Percentiles rank a stretch among this genome's conserved stretches.
phyloP scores from a whole-genome alignment of 108 stramenopile genomes.

The Schizochytrium sp. region DNA sequence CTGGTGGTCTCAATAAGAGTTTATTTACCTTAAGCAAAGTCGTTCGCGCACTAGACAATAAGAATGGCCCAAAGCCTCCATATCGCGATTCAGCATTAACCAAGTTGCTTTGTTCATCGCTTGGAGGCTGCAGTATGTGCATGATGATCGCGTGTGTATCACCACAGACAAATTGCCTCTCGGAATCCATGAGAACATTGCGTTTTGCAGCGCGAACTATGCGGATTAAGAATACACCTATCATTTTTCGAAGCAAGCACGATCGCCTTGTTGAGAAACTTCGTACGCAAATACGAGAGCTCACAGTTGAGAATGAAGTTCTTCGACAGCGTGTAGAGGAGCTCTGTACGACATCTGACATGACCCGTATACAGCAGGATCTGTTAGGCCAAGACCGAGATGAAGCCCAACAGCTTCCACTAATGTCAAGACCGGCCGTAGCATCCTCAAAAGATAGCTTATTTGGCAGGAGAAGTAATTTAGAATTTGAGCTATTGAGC shows the following conservation, averaged over 20 bases:
- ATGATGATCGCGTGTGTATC: conserved; percentile 14
- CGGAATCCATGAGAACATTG: conserved; percentile 33
- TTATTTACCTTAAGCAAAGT: conserved; percentile 23
- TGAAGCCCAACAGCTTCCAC: no score
- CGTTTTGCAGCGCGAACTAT: conserved; percentile 52
- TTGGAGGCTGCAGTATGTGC: conserved; percentile 47
- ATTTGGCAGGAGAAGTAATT: no score
- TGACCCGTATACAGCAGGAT: not conserved
- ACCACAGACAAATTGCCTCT: not conserved
- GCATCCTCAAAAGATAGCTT: no score
- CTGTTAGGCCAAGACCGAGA: no score
- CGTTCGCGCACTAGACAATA: not conserved
- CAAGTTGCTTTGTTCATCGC: conserved; percentile 21
- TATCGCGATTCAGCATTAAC: conserved; percentile 40
- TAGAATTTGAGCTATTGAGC: no score
- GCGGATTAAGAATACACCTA: not conserved
- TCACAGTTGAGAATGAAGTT: not conserved
- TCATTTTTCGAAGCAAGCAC: conserved; percentile 49
- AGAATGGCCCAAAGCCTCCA: not conserved
- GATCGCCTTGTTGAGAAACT: conserved; percentile 47
- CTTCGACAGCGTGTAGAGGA: not conserved
- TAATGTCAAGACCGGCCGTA: no score
- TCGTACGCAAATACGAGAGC: conserved; percentile 7
- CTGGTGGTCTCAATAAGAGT: conserved; percentile 36
- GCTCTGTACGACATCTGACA: not conserved